Conservation (phyloP, 2,329 filamentous ascomycete genomes). For the Chaetomiaceae sp. region DNA sequence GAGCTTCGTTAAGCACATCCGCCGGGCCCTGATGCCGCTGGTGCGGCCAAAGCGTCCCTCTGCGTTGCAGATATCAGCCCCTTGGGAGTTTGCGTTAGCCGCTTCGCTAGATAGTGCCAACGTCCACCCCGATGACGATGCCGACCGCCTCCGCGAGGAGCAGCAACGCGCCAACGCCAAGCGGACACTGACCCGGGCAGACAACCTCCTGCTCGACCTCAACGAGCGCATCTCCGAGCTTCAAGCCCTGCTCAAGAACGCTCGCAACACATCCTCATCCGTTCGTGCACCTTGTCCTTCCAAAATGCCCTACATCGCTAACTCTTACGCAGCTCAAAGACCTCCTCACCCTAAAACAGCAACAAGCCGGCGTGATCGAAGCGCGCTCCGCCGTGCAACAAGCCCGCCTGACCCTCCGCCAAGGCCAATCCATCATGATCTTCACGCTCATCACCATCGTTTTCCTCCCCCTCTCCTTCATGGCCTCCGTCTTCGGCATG, state of each 20-base stretch:
- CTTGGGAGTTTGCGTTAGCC: constrained; percentile 11
- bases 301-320: background rate
- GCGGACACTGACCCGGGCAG: constrained; percentile 16
- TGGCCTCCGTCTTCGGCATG: constrained; percentile 24
- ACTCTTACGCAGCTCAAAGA: constrained; percentile 30
- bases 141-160: constrained; percentile 18
- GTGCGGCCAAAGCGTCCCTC: constrained; percentile 24
- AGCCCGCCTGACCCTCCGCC: constrained; percentile 34
- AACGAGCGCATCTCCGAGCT: constrained; percentile 30
- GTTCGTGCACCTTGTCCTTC: constrained; percentile 23
- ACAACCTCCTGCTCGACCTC: constrained; percentile 26
- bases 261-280: constrained; percentile 29
- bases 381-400: constrained; percentile 36
- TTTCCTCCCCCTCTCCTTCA: constrained; percentile 29
- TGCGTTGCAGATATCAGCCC: constrained; percentile 19
- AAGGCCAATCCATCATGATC: constrained; percentile 39
- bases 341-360: constrained; percentile 39
- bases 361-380: constrained; percentile 40
- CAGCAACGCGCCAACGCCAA: constrained; percentile 17
- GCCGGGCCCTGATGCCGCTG: constrained; percentile 3
- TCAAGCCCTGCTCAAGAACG: constrained; percentile 28
- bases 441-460: constrained; percentile 43
- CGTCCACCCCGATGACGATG: background rate
- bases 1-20: constrained; percentile 25
- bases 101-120: background rate